Percentiles rank a stretch among this genome's conserved stretches.
Conservation (phyloP, 345 rosid species). For the Lenwebbia sp. region DNA sequence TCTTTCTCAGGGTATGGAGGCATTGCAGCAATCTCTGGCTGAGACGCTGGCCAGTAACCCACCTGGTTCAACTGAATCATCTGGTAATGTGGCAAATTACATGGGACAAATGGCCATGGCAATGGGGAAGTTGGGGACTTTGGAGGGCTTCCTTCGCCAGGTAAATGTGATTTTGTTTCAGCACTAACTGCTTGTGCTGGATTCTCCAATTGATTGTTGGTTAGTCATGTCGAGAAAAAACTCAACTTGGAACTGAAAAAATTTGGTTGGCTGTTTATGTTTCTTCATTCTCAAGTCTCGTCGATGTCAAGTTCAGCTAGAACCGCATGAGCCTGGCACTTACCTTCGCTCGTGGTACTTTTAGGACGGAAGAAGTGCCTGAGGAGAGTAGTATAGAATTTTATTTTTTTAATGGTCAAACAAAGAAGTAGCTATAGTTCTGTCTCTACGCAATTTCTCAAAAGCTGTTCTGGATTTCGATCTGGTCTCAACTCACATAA, state of each 20-base stretch:
- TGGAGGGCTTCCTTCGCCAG: conserved; percentile 48
- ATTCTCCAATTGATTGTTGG: not conserved
- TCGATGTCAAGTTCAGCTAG: not conserved
- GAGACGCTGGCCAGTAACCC: conserved; percentile 35
- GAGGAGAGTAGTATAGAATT: not conserved
- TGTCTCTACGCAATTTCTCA: not conserved
- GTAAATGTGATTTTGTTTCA: conserved; percentile 6
- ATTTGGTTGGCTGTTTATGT: not conserved
- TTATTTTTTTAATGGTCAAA: not conserved
- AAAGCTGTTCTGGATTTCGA: not conserved
- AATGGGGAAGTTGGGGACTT: conserved; percentile 69
- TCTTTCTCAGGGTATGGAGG: conserved; percentile 61
- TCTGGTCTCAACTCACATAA: not conserved
- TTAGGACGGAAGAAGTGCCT: not conserved
- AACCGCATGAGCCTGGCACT: not conserved
- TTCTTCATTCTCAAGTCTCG: not conserved
- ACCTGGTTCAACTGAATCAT: conserved; percentile 30
- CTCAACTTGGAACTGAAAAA: not conserved
- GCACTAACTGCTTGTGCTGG: not conserved
- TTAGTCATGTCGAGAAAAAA: not conserved
- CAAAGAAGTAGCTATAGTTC: not conserved
- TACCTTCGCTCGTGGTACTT: not conserved
- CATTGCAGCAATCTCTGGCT: conserved; percentile 66
- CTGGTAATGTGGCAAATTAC: conserved; percentile 37
- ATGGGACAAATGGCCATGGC: conserved; percentile 92